Base-by-base conservation (phyloP, 2,329 filamentous ascomycete species). In the Cercospora zeina region DNA sequence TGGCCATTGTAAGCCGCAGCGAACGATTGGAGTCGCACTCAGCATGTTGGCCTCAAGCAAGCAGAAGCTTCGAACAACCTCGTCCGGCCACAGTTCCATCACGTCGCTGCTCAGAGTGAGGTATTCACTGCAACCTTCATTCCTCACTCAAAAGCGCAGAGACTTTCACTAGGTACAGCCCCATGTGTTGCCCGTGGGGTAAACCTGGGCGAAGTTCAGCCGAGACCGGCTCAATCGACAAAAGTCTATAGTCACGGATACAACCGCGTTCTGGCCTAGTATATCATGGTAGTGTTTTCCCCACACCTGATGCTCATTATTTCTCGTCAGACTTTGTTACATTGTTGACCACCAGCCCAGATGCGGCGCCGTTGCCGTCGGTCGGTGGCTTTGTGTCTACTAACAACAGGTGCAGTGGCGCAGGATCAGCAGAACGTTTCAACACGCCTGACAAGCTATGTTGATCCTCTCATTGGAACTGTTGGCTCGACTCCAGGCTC, bases 401-500 rank as follows among this genome's bases (percentile, higher is more conserved):
- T 51, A 21, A 14, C 30, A 24, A 51, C 47, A 30, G 11, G 24
- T 24, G 5, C 54, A 24, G 14, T 16, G n/a, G 54, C 37, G 39
- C 54, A 45, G 16, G 24, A 19, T 47, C 54, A 57, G 39, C 21
- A 27, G 24, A 45, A n/a, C 27, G 8, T 34, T 19, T 36, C 33
- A 8, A 36, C 54, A 19, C 49, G 59, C 24, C 50, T 59, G 10
- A 49, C 63, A n/a, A 39, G 49, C 21, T 76, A 76, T 70, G 80
- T 81, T 8, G 80, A 81, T 61, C 74, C 77, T 1, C 76, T 81
- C 49, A 80, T 81, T 19, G 80, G 79, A 6, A 78, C 78, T 0
- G 79, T 80, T 65, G 79, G 79, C 7, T 77, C 77, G 0, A 77
- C 75, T 34, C 67, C 77, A 3, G 78, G 79, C 2, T 71, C 73